These are phyloP conservation scores for Gossypium sturtianum DNA, from an alignment of 345 rosid genomes.

Conservation along the genomic window DNA sequence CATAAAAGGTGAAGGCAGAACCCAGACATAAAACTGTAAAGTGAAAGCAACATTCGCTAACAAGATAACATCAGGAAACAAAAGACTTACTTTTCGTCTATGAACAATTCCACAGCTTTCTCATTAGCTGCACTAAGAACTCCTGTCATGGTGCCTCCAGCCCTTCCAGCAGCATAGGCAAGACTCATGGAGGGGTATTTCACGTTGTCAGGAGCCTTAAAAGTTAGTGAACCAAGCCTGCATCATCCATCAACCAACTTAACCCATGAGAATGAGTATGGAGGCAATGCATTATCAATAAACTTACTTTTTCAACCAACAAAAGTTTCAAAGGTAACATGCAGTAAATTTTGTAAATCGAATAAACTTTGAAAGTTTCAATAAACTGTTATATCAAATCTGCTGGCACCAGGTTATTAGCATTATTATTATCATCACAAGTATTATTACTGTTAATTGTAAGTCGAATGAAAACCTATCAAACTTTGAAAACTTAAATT, in stretches of 20 bases:
- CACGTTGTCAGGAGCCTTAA: constrained; percentile 76
- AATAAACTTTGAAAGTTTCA: too few species aligned
- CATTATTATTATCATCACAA: background rate
- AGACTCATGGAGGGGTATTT: constrained; percentile 96
- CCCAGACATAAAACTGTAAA: background rate
- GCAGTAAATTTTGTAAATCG: background rate
- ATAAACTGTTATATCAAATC: background rate
- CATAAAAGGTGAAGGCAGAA: background rate
- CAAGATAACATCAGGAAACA: constrained; percentile 1
- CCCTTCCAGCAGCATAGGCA: constrained; percentile 91
- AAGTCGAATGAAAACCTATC: background rate
- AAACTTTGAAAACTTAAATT: background rate
- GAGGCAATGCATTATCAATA: background rate
- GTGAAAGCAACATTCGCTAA: background rate
- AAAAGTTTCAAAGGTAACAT: background rate
- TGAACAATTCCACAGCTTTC: constrained; percentile 80
- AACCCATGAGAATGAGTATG: background rate
- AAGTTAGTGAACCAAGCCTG: constrained; percentile 91
- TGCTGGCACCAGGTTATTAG: background rate
- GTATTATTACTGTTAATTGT: background rate
- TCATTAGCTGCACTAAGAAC: constrained; percentile 97
- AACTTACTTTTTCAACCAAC: background rate
- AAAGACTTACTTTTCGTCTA: constrained; percentile 61
- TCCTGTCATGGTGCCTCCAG: constrained; percentile 99
- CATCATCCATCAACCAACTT: constrained; percentile 10